Base-by-base conservation (phyloP, 2,329 filamentous ascomycete species). In the Thermomyces lanuginosus region DNA sequence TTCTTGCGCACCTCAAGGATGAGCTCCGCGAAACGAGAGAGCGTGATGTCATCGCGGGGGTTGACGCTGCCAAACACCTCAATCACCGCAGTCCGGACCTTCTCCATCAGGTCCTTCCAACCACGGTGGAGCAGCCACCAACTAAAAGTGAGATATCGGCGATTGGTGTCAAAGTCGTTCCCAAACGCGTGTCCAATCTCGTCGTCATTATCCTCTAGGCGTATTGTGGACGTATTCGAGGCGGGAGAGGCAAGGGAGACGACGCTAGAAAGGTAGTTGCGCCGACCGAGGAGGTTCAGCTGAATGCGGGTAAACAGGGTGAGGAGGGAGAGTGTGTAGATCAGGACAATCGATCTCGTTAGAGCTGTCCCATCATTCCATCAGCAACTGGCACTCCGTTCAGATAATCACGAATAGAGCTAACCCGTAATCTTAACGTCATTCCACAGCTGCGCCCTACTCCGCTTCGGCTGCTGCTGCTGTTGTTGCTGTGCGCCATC, bases 61-160 rank as follows among this genome's bases (percentile, higher is more conserved):
- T 83, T 92, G 26, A 93, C 61, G 35, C 71, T 65, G n/a, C 82
- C 81, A 51, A 93, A 95, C 13, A 86, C 78, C 28, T 91, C 77
- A 41, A 76, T 76, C 13, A 98, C 89, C 3, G 83, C 83, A n/a
- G 63, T 60, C 46, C 83, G 74, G 24, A 98, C 84, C 36, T 75
- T 77, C 30, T 72, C 63, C 66, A 83, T 76, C 30, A 95, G 60
- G 31, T 83, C 72, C 38, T 73, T 71, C 74, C 83, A 95, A 22
- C 89, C 89, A 38, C 72, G 72, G 55, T 98, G 86, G 24, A 98
- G 63, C 24, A 98, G 60, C 84, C 86, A 98, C 89, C 89, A 98
- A 55, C 82, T 92, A 51, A 95, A 92, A 21, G 84, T 91, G 25
- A 98, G 64, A 47, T 95, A 98, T 45, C 80, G 79, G 41, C 84